These are phyloP conservation scores for Capsella rubella DNA, from an alignment of 441 rosid genomes.

Conservation along the genomic window DNA sequence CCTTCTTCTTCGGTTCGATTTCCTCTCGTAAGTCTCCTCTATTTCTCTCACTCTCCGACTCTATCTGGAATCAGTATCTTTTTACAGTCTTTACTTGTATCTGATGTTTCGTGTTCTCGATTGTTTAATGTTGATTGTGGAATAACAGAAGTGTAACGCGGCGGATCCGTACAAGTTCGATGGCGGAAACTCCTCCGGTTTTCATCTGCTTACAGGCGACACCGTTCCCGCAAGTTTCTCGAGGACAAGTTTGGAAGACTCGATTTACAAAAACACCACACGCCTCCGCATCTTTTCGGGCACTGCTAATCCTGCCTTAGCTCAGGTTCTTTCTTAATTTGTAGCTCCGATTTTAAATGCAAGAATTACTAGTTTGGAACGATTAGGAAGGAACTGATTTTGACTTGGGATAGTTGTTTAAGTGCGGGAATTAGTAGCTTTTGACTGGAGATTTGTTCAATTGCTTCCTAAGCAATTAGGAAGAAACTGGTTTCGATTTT, in stretches of 20 bases:
- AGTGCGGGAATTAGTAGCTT: not conserved
- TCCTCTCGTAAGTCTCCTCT: slow-evolving; percentile 39
- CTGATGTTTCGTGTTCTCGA: not conserved
- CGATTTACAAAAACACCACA: slow-evolving; percentile 56
- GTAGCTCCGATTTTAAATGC: not conserved
- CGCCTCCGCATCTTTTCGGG: slow-evolving; percentile 90
- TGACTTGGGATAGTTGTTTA: not conserved
- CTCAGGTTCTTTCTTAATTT: slow-evolving; percentile 59
- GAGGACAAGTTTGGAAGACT: slow-evolving; percentile 43
- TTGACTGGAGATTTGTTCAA: slow-evolving; percentile 1
- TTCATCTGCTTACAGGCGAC: slow-evolving; percentile 49
- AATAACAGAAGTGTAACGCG: slow-evolving; percentile 65
- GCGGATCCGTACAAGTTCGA: slow-evolving; percentile 70
- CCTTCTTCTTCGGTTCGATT: slow-evolving; percentile 45
- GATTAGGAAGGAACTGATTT: slow-evolving; percentile 17
- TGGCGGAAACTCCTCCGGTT: slow-evolving; percentile 57
- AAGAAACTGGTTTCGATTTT: slow-evolving; percentile 23
- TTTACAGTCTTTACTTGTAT: slow-evolving; percentile 9
- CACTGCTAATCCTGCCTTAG: slow-evolving; percentile 87
- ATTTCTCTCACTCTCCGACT: not conserved
- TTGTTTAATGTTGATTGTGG: slow-evolving; percentile 12
- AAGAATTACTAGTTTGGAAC: not conserved
- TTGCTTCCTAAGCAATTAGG: not conserved
- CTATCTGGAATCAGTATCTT: slow-evolving; percentile 35
- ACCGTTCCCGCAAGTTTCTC: slow-evolving; percentile 50